Evolutionary conservation across 1,284 basidiomycete genomes (phyloP), one percentile per base, ranked within the genome.

Genomic region (Sporisorium iseilematis-ciliati): DNA sequence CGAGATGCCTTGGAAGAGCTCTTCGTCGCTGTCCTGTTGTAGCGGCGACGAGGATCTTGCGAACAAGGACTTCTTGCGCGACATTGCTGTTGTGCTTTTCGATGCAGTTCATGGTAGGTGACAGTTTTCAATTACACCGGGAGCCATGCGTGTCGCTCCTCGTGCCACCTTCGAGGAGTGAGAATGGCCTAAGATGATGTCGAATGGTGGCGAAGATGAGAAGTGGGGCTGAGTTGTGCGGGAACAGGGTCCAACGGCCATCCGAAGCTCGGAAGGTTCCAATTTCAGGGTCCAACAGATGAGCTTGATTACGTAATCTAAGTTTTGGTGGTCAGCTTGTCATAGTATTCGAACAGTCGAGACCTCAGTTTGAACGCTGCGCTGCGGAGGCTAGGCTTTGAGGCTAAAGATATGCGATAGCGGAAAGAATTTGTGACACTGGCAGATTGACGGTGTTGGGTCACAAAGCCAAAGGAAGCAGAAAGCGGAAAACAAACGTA

Each of bases 1-100:
- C 4, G 31, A 3, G 7, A 43, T 33, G 14, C 46, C 42, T 1
- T 12, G 16, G 20, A 35, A 31, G 14, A 53, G 45, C 26, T 75
- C 57, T 35, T 62, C 61, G 23, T 65, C 65, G 52, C 61, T 57
- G 21, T 54, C 57, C 23, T 14, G 61, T 18, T 26, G 25, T 20
- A 25, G 20, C 5, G 51, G 40, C 16, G 54, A 61, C 26, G 41
- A 49, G 14, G 56, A 49, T n/a, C 25, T 20, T 3, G 33, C n/a
- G 8, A 49, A 26, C n/a, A 23, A 14, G 10, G 48, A 40, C 51
- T 53, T 42, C 21, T 63, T 69, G 31, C 56, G 60, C 46, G 25
- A 25, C 66, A 64, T 69, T n/a, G 38, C 38, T 40, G 38, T 35
- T 40, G 42, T 7, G 40, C n/a, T 21, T 12, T 10, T 8, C 4